Evolutionary conservation across 2,329 filamentous ascomycete species (phyloP), one percentile per base, ranked within the genome.

Genomic region (Lithohypha guttulata): DNA sequence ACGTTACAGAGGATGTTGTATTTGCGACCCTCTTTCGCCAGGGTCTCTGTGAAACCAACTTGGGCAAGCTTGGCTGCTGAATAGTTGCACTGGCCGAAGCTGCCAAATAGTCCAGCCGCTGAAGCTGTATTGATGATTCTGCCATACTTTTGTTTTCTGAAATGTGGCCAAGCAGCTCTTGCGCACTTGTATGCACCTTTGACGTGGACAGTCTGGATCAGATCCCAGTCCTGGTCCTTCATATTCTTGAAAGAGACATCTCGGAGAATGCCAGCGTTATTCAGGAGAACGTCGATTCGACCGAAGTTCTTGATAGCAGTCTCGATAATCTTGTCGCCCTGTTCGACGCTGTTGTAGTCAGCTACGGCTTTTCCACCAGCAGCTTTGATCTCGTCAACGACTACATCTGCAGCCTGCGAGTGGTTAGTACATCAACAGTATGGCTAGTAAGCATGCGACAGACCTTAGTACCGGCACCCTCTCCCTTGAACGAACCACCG

Each of bases 201-300:
- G 54, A 95, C 79, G 64, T 98, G 89, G 42, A 96, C 89, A 60
- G 78, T 81, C 64, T 89, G 84, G 59, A 95, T 83, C 52, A 95
- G 68, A 59, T 98, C 89, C 91, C 91, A 98, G 63, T 98, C 91
- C 58, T 81, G 66, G 61, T 98, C 91, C 62, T 81, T 91, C 76
- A 96, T 93, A 68, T 96, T 96, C 75, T 94, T 94, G 71, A 98
- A 96, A 73, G 84, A 89, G 58, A 96, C 63, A 66, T 96, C 87
- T 45, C 89, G 81, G 44, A 94, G 73, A 58, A 96, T 96, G 57
- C 91, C 89, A 45, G 91, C 91, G 59, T 96, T 98, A 74, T 98
- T 98, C 66, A 98, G 81, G 54, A 98, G 79, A 49, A 98, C 70
- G 62, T 98, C 89, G 63, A 98, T 76, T 55, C 89, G 84, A 52